Evolutionary conservation across 2,329 filamentous ascomycete species (phyloP).

Genomic region (Calonectria montana): DNA sequence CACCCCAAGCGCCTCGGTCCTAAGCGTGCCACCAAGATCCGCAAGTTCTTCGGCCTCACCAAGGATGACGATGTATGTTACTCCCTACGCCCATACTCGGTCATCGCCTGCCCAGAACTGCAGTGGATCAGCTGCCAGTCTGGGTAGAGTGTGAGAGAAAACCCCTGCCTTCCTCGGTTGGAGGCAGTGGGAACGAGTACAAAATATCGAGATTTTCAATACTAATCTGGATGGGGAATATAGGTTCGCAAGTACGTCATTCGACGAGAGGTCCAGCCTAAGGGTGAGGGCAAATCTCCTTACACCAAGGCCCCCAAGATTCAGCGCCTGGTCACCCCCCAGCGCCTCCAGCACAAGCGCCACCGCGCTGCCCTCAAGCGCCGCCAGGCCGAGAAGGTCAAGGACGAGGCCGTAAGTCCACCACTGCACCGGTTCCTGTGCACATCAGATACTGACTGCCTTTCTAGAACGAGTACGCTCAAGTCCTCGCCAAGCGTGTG

Average conservation of each 20-base stretch:
- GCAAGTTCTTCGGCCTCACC: slow-evolving; percentile 99
- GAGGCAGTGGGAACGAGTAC: slow-evolving; percentile 39
- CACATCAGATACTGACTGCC: slow-evolving; percentile 49
- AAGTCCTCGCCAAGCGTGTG: slow-evolving; percentile 96
- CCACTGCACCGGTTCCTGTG: rapidly evolving
- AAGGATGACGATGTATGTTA: slow-evolving; percentile 99
- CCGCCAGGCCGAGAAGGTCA: slow-evolving; percentile 94
- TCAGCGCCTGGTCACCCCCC: slow-evolving; percentile 98
- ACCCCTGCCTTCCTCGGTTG: slow-evolving; percentile 30
- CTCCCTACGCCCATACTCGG: slow-evolving; percentile 64
- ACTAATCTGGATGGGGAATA: slow-evolving; percentile 54
- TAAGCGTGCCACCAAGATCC: slow-evolving; percentile 99
- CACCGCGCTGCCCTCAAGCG: slow-evolving; percentile 98
- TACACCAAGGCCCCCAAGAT: slow-evolving; percentile 99
- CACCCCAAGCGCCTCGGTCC: slow-evolving; percentile 99
- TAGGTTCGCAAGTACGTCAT: slow-evolving; percentile 99
- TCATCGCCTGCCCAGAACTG: slow-evolving; percentile 78
- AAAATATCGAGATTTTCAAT: slow-evolving; percentile 36
- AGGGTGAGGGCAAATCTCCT: slow-evolving; percentile 95
- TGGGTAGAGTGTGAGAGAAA: slow-evolving; percentile 71
- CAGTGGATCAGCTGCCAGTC: slow-evolving; percentile 56
- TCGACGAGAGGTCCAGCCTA: slow-evolving; percentile 96
- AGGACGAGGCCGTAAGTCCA: slow-evolving; percentile 94
- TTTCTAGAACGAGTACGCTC: slow-evolving; percentile 92
- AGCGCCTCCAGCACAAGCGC: slow-evolving; percentile 99